Evolutionary conservation across 257 asterid genomes (phyloP), one percentile per base, ranked within the genome.

Genomic region (Solanum dulcamara): DNA sequence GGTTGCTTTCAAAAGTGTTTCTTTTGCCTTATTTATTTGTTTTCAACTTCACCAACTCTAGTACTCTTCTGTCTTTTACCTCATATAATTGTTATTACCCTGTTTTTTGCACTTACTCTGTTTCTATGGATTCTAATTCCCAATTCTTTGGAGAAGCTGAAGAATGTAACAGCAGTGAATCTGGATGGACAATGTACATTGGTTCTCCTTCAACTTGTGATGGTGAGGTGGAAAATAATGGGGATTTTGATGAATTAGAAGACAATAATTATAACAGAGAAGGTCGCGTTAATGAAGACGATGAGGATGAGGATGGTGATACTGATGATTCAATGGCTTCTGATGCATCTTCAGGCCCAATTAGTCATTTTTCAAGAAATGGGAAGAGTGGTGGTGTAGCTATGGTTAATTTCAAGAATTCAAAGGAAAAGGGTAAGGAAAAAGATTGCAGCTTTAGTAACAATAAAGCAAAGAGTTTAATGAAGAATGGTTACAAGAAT

Each of bases 181-280:
- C 92, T 13, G 92, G 92, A 6, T 90, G 92, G 92, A 90, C 92
- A 26, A 88, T 88, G 92, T 90, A 90, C 67, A 90, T 90, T 71
- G 91, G 90, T 10, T 88, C 91, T 28, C 86, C 92, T 46, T n/a
- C 32, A 1, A 84, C 48, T 15, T 70, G 35, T 15, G 84, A 75
- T 9, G 87, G 62, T 32, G 55, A 66, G 26, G 32, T 83, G 40
- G 22, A 48, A 26, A 48, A 55, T 55, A 55, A 9, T 35, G 88
- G 33, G 17, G 79, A 62, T 26, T 83, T 48, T 48, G 71, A 83
- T 48, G 85, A 46, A 46, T 9, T 77, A 1, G 42, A 77, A 44
- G 82, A 85, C 5, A 79, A 46, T 53, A 37, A 12, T 26, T 26
- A 85, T 50, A 86, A 89, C 24, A 71, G 46, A 77, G 10, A 46